Evolutionary conservation across 2,329 filamentous ascomycete species (phyloP).

Genomic region (Aspergillus alliaceus): DNA sequence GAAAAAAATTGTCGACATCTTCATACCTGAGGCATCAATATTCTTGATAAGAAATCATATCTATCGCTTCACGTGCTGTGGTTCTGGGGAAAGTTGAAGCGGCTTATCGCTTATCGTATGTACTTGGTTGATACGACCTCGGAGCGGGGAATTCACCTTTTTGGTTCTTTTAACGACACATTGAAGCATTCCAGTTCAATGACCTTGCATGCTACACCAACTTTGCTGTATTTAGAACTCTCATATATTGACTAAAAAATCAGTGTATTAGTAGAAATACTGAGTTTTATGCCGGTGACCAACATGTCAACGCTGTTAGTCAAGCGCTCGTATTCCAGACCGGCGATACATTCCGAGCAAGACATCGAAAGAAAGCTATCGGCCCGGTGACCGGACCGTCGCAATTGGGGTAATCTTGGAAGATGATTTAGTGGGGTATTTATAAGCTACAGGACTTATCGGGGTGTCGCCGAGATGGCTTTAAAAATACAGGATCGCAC

Average conservation of each 20-base stretch:
- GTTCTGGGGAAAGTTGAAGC: background rate
- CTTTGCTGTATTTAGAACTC: no score
- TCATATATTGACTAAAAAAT: background rate
- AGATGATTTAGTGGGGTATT: constrained; percentile 6
- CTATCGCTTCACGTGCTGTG: background rate
- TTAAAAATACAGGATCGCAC: background rate
- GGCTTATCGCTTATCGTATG: background rate
- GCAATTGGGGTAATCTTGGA: background rate
- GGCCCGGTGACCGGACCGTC: background rate
- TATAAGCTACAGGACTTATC: background rate
- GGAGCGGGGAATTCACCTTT: no score
- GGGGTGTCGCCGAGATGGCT: constrained; percentile 5
- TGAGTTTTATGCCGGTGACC: background rate
- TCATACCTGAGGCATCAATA: constrained; percentile 16
- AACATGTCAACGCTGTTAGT: background rate
- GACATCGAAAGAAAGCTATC: background rate
- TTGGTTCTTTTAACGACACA: background rate
- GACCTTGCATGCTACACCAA: background rate
- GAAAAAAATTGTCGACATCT: constrained; percentile 14
- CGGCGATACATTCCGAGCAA: background rate
- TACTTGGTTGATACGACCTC: no score
- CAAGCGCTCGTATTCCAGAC: background rate
- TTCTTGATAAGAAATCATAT: background rate
- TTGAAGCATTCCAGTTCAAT: background rate
- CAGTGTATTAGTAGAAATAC: background rate